A percentile compares a stretch with the other conserved stretches of the same genome.
Conservation (phyloP, 352 stramenopile species). For the Phytophthora idaei region DNA sequence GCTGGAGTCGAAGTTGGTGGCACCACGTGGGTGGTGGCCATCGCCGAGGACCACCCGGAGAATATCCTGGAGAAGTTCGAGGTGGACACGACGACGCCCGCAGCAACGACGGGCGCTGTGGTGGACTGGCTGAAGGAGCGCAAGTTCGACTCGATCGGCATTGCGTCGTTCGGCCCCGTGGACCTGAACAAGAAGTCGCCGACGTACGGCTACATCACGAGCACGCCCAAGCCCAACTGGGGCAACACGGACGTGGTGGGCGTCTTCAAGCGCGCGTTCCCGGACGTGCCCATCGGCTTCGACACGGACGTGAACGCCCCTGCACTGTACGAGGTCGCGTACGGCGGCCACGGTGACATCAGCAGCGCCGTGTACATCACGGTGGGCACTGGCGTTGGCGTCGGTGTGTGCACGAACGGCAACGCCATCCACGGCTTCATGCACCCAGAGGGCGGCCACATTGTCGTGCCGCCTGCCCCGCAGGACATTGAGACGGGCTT, state of each 20-base stretch:
- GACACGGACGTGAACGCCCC: slow-evolving; percentile 99
- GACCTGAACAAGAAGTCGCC: slow-evolving; percentile 81
- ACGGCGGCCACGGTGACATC: slow-evolving; percentile 80
- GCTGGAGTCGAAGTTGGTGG: slow-evolving; percentile 93
- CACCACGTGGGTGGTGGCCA: slow-evolving; percentile 94
- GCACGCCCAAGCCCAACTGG: slow-evolving; percentile 95
- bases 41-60: slow-evolving; percentile 86
- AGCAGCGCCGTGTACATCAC: slow-evolving; percentile 94
- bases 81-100: slow-evolving; percentile 88
- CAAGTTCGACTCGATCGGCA: slow-evolving; percentile 86
- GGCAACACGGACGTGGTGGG: slow-evolving; percentile 79
- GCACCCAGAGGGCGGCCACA: slow-evolving; percentile 94
- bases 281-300: slow-evolving; percentile 84
- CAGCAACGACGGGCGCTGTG: slow-evolving; percentile 82
- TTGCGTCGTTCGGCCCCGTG: slow-evolving; percentile 95
- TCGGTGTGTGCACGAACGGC: slow-evolving; percentile 93
- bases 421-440: slow-evolving; percentile 94
- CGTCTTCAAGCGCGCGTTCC: slow-evolving; percentile 78
- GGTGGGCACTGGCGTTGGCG: slow-evolving; percentile 95
- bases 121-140: slow-evolving; percentile 85
- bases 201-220: slow-evolving; percentile 95
- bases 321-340: slow-evolving; percentile 92
- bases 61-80: slow-evolving; percentile 88
- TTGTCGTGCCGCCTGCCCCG: slow-evolving; percentile 67
- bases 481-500: slow-evolving; percentile 83